A percentile compares a stretch with the other conserved stretches of the same genome.
These are phyloP conservation scores for Cinnamomum chago DNA, from an alignment of 164 flowering plant species.

Conservation along the genomic window DNA sequence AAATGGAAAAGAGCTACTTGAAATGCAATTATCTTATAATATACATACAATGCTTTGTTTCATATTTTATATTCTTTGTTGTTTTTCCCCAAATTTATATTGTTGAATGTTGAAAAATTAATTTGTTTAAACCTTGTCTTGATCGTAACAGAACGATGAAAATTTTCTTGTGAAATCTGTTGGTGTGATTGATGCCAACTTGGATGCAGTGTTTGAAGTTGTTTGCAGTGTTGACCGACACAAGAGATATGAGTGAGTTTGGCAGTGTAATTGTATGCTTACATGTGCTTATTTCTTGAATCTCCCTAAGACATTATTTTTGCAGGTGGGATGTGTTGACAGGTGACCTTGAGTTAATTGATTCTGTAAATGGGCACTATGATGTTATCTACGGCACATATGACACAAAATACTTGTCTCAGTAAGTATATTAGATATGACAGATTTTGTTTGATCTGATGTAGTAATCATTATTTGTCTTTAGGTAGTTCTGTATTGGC, in stretches of 20 bases:
- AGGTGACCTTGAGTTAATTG: conserved; percentile 75
- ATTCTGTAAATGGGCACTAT: conserved; percentile 72
- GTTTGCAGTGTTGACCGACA: conserved; percentile 55
- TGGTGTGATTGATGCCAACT: conserved; percentile 78
- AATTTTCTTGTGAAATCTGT: conserved; percentile 76
- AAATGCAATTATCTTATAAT: background rate
- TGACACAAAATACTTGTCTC: conserved; percentile 55
- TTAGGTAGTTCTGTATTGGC: background rate
- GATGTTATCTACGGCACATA: conserved; percentile 81
- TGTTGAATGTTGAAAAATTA: background rate
- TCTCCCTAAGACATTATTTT: conserved; percentile 27
- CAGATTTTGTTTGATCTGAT: background rate
- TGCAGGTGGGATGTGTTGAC: conserved; percentile 94
- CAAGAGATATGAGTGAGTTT: conserved; percentile 82
- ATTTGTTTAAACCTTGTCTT: conserved; percentile 1
- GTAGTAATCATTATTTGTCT: background rate
- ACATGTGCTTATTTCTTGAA: conserved; percentile 8
- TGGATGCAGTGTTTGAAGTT: conserved; percentile 82
- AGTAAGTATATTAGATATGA: conserved; percentile 34
- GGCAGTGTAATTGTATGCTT: background rate
- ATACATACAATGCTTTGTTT: background rate
- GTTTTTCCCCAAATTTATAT: background rate
- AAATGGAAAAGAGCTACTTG: background rate
- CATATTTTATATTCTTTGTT: background rate
- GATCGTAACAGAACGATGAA: conserved; percentile 47